Percentiles rank a stretch among this genome's conserved stretches.
Conservation (phyloP, 1,284 basidiomycete species). For the Gymnopus androsaceus region DNA sequence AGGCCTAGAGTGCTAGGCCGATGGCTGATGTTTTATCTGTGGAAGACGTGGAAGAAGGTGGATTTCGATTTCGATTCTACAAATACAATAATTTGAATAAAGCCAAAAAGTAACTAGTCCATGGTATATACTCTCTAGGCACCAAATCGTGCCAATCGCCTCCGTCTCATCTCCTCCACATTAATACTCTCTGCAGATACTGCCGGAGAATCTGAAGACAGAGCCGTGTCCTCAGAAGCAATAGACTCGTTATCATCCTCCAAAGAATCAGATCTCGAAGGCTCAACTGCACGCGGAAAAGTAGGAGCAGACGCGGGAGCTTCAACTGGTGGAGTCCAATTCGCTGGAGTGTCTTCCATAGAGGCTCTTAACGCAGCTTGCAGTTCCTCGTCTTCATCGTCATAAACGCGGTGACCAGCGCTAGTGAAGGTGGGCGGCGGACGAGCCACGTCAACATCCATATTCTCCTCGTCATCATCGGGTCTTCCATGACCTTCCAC, state of each 20-base stretch:
- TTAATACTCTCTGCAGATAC: slow-evolving; percentile 42
- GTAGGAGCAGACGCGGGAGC: slow-evolving; percentile 12
- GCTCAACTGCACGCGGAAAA: not conserved
- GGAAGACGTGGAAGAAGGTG: no score
- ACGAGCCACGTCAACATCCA: slow-evolving; percentile 12
- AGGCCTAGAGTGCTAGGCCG: no score
- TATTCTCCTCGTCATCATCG: slow-evolving; percentile 34
- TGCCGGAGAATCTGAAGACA: slow-evolving; percentile 18
- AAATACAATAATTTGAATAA: no score
- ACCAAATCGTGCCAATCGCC: slow-evolving; percentile 78
- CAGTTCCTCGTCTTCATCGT: slow-evolving; percentile 85
- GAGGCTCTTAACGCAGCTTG: slow-evolving; percentile 86
- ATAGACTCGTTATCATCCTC: slow-evolving; percentile 30
- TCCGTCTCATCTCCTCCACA: slow-evolving; percentile 76
- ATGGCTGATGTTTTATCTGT: no score
- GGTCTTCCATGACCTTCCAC: slow-evolving; percentile 34
- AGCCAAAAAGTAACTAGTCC: no score
- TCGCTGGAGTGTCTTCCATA: slow-evolving; percentile 65
- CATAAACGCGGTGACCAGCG: slow-evolving; percentile 54
- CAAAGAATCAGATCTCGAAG: slow-evolving; percentile 12
- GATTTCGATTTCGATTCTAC: no score
- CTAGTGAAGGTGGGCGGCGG: not conserved
- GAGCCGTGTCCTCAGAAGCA: slow-evolving; percentile 20
- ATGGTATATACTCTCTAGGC: no score
- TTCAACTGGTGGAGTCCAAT: slow-evolving; percentile 38